Evolutionary conservation across 306 rosid species (phyloP).

Genomic region (Sphenostylis stenocarpa): DNA sequence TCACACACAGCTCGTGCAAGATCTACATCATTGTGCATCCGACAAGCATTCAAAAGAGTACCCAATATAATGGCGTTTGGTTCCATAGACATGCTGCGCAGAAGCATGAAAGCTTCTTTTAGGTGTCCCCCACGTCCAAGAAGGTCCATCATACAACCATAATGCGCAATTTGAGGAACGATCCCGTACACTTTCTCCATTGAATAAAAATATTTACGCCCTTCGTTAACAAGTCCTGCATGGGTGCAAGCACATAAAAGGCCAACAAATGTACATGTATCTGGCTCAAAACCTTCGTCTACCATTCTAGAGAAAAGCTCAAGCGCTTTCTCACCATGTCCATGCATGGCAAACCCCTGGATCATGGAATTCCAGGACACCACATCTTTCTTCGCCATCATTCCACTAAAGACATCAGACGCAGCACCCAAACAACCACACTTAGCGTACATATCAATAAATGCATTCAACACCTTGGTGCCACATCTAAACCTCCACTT

Average conservation of each 20-base stretch:
- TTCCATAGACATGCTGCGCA: slow-evolving; percentile 72
- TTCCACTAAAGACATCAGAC: slow-evolving; percentile 44
- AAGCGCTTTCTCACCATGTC: slow-evolving; percentile 72
- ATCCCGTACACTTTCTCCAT: slow-evolving; percentile 71
- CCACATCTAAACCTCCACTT: slow-evolving; percentile 55
- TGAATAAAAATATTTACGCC: slow-evolving; percentile 56
- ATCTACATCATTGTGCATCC: slow-evolving; percentile 70
- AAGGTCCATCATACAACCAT: slow-evolving; percentile 88
- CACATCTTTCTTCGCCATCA: slow-evolving; percentile 52
- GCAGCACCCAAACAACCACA: slow-evolving; percentile 69
- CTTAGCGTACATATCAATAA: slow-evolving; percentile 86
- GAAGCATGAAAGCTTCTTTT: slow-evolving; percentile 68
- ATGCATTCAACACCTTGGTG: slow-evolving; percentile 67
- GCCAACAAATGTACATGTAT: slow-evolving; percentile 67
- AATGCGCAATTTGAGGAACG: slow-evolving; percentile 69
- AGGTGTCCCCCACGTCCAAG: slow-evolving; percentile 82
- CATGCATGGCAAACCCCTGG: slow-evolving; percentile 80
- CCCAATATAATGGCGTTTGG: slow-evolving; percentile 73
- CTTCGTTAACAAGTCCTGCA: slow-evolving; percentile 71
- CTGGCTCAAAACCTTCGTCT: slow-evolving; percentile 64
- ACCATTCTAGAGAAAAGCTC: slow-evolving; percentile 67
- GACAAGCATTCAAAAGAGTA: slow-evolving; percentile 81
- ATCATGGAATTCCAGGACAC: slow-evolving; percentile 88
- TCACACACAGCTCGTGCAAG: slow-evolving; percentile 61
- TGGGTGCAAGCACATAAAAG: slow-evolving; percentile 81